phyloP scores from a whole-genome alignment of 73 alveolate species.

The Paramecium sexaurelia region DNA sequence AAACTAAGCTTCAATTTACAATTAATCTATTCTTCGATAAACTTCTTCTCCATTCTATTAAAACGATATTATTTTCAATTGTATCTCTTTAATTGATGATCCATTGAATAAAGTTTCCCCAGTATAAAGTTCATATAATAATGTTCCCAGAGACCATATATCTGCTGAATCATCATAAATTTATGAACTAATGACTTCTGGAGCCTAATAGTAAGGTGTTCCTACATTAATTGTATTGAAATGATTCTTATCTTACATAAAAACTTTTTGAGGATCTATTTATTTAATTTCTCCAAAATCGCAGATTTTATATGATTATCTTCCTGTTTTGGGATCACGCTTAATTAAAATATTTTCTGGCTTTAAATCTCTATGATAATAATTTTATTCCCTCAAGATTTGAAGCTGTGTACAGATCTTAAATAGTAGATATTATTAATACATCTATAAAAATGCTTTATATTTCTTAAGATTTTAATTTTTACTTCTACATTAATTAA shows the following conservation, averaged over 20 bases:
- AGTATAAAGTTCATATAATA: slow-evolving; percentile 91
- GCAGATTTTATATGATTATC: neutral
- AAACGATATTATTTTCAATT: neutral
- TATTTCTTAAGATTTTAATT: neutral
- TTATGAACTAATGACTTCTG: slow-evolving; percentile 95
- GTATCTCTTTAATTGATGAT: neutral
- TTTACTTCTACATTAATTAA: neutral
- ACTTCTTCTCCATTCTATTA: too few species aligned
- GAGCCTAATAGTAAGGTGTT: slow-evolving; percentile 96
- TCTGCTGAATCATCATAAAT: slow-evolving; percentile 93
- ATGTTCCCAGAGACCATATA: slow-evolving; percentile 98
- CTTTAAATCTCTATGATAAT: neutral
- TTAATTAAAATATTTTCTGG: neutral
- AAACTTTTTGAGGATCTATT: neutral
- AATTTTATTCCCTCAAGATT: neutral
- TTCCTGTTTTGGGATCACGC: neutral
- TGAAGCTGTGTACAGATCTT: neutral
- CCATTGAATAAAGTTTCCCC: slow-evolving; percentile 74
- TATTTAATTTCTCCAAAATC: neutral
- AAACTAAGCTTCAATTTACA: too few species aligned
- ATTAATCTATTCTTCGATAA: neutral
- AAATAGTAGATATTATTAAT: neutral
- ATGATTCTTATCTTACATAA: neutral
- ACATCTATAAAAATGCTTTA: neutral
- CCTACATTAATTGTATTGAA: slow-evolving; percentile 62